A percentile compares a stretch with the other conserved stretches of the same genome.
Conservation (phyloP, 2,329 filamentous ascomycete genomes). For the Monosporascus sp. region DNA sequence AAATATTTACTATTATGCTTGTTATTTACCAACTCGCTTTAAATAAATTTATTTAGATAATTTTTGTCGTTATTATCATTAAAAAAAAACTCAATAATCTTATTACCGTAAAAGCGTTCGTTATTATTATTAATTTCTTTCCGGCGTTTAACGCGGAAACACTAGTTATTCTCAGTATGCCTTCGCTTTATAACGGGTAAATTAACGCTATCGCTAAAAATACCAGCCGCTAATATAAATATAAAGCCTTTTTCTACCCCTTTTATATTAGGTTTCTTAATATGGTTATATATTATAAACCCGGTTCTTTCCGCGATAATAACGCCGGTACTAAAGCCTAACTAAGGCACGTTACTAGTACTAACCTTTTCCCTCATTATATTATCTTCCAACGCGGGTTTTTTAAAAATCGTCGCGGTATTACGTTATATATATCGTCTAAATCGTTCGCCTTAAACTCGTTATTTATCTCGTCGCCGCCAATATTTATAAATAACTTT, state of each 20-base stretch:
- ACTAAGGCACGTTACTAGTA: no score
- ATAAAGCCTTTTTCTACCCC: no score
- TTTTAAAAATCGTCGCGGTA: not conserved
- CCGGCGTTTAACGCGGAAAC: no score
- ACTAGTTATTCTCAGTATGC: slow-evolving; percentile 1
- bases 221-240: no score
- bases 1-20: not conserved
- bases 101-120: not conserved
- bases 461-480: not conserved
- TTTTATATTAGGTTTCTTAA: no score
- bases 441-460: not conserved
- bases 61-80: slow-evolving; percentile 1
- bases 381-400: no score
- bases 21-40: not conserved
- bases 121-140: not conserved
- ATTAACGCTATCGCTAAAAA: no score
- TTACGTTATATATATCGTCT: not conserved
- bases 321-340: no score
- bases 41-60: not conserved
- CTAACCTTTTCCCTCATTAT: no score
- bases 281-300: no score
- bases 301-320: no score
- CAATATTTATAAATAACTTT: not conserved
- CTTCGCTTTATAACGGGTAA: not conserved
- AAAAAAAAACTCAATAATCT: slow-evolving; percentile 1